These are phyloP conservation scores for Kuraishia capsulata DNA, from an alignment of 805 yeast species.

Conservation along the genomic window DNA sequence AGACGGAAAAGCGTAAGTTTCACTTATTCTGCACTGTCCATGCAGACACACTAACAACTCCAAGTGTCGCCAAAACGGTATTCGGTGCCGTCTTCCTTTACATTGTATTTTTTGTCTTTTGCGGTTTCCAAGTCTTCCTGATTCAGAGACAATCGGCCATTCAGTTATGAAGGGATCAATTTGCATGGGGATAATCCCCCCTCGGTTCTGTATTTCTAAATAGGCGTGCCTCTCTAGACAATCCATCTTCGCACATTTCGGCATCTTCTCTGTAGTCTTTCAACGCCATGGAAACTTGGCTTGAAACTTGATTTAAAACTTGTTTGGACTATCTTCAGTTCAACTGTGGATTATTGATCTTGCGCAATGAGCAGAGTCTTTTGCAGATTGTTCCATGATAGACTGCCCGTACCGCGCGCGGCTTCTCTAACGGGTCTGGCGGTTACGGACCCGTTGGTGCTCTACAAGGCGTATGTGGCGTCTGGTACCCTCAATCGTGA, in stretches of 20 bases:
- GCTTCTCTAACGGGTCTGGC: not conserved
- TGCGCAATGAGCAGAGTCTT: too few relatives aligned
- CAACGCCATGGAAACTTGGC: too few relatives aligned
- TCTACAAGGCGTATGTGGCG: constrained; percentile 45
- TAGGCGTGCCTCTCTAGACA: too few relatives aligned
- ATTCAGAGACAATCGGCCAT: constrained; percentile 60
- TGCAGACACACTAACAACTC: constrained; percentile 1
- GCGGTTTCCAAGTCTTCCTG: constrained; percentile 76
- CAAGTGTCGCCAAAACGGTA: constrained; percentile 77
- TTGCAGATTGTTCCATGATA: not conserved
- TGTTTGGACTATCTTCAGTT: too few relatives aligned
- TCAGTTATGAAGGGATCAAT: constrained; percentile 25
- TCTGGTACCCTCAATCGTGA: constrained; percentile 46
- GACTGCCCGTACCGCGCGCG: not conserved
- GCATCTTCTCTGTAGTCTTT: too few relatives aligned
- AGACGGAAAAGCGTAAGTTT: constrained; percentile 70
- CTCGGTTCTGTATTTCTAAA: too few relatives aligned
- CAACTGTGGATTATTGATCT: too few relatives aligned
- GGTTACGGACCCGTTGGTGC: constrained; percentile 52
- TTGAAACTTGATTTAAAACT: too few relatives aligned
- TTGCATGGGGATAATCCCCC: too few relatives aligned
- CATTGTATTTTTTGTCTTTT: constrained; percentile 69
- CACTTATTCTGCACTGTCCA: not conserved
- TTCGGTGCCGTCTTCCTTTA: constrained; percentile 86
- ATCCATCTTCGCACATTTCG: not conserved